These are phyloP conservation scores for Calonectria montana DNA, from an alignment of 2,329 filamentous ascomycete species.

Conservation along the genomic window DNA sequence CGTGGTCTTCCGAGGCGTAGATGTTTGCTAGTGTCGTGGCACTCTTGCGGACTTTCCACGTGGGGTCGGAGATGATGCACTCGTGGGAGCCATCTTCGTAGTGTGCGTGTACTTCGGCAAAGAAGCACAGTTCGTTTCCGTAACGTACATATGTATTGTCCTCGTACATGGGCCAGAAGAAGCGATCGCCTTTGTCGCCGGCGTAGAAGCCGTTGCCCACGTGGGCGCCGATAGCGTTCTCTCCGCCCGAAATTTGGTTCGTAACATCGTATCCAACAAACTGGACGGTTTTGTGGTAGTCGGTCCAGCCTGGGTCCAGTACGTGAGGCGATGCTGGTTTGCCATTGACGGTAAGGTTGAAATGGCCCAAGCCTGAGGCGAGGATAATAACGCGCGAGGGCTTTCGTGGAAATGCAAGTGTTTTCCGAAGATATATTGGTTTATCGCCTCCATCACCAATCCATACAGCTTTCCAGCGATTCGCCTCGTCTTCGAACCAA, in stretches of 20 bases:
- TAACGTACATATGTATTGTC: slow-evolving; percentile 54
- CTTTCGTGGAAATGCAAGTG: slow-evolving; percentile 42
- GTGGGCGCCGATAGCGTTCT: slow-evolving; percentile 54
- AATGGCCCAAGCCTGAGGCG: slow-evolving; percentile 53
- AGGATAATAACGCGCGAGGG: slow-evolving; percentile 49
- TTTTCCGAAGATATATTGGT: slow-evolving; percentile 52
- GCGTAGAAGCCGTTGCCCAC: slow-evolving; percentile 59
- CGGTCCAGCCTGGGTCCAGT: slow-evolving; percentile 53
- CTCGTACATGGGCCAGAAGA: slow-evolving; percentile 57
- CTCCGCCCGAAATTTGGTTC: slow-evolving; percentile 40
- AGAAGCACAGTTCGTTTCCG: slow-evolving; percentile 54
- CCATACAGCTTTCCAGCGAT: slow-evolving; percentile 55
- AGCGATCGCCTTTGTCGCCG: slow-evolving; percentile 54
- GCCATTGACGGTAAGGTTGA: slow-evolving; percentile 52
- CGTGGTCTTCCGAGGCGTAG: slow-evolving; percentile 53
- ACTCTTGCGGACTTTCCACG: slow-evolving; percentile 52
- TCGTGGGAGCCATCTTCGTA: slow-evolving; percentile 51
- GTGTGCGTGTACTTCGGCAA: slow-evolving; percentile 51
- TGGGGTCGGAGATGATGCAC: slow-evolving; percentile 49
- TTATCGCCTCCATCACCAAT: slow-evolving; percentile 54
- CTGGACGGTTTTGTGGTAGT: slow-evolving; percentile 54
- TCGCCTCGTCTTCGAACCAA: slow-evolving; percentile 54
- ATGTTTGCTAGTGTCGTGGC: slow-evolving; percentile 54
- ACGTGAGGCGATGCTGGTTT: slow-evolving; percentile 48
- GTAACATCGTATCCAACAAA: slow-evolving; percentile 58